Conservation (phyloP, 2,329 filamentous ascomycete species). For the Penicillium digitatum region DNA sequence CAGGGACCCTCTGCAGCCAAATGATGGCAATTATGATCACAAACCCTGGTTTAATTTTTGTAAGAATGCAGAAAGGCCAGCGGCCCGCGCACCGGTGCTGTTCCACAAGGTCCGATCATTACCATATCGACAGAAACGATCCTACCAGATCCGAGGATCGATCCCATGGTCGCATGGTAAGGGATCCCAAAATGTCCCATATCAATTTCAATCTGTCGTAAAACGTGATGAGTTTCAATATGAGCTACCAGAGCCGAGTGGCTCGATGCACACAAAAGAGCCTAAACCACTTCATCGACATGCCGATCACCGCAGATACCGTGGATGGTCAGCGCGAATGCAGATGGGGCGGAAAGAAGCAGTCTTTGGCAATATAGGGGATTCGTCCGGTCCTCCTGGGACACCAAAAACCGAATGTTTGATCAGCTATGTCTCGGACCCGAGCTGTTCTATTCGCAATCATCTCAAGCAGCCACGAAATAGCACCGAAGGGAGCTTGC, state of each 20-base stretch:
- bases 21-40: neutral
- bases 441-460: neutral
- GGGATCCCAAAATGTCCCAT: neutral
- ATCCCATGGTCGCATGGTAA: neutral
- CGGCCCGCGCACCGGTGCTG: neutral
- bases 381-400: conserved; percentile 34
- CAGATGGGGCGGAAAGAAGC: conserved; percentile 26
- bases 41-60: neutral
- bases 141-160: neutral
- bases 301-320: conserved; percentile 26
- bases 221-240: neutral
- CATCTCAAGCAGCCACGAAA: neutral
- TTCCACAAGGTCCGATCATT: neutral
- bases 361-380: conserved; percentile 13
- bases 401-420: conserved; percentile 33
- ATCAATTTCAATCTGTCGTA: neutral
- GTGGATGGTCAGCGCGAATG: conserved; percentile 39
- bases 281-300: neutral
- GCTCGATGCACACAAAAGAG: neutral
- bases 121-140: neutral
- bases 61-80: neutral
- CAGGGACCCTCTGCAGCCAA: neutral
- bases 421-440: conserved; percentile 16
- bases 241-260: neutral
- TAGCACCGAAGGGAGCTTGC: neutral